phyloP scores from a whole-genome alignment of 1,284 basidiomycete genomes.

The Leccinum solheimii region DNA sequence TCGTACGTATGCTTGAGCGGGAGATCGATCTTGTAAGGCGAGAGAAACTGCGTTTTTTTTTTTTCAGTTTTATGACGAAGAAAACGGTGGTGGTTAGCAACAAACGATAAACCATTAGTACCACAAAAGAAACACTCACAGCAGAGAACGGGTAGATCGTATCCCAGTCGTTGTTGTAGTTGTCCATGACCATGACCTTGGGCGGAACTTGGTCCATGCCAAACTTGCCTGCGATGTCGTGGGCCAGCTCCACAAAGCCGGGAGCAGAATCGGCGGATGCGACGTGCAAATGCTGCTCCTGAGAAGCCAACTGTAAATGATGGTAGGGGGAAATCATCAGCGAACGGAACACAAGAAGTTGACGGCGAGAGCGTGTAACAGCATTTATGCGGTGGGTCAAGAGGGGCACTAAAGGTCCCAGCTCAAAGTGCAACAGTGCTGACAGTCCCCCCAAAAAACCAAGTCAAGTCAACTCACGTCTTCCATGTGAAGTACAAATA shows the following conservation, averaged over 20 bases:
- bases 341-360: neutral
- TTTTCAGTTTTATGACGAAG: neutral
- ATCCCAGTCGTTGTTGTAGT: slow-evolving; percentile 82
- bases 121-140: slow-evolving; percentile 40
- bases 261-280: slow-evolving; percentile 86
- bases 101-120: neutral
- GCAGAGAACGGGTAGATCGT: slow-evolving; percentile 83
- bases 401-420: neutral
- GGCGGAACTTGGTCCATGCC: slow-evolving; percentile 45
- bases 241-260: slow-evolving; percentile 63
- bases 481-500: slow-evolving; percentile 86
- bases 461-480: slow-evolving; percentile 58
- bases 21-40: slow-evolving; percentile 74
- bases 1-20: slow-evolving; percentile 50
- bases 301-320: slow-evolving; percentile 60
- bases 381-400: neutral
- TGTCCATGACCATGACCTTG: slow-evolving; percentile 58
- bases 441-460: neutral
- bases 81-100: slow-evolving; percentile 5
- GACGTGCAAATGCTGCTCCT: slow-evolving; percentile 78
- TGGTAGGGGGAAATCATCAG: neutral
- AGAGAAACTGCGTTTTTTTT: slow-evolving; percentile 58
- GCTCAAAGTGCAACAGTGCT: neutral
- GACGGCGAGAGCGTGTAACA: neutral
- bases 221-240: slow-evolving; percentile 64